A percentile compares a stretch with the other conserved stretches of the same genome.
Conservation (phyloP, 2,329 filamentous ascomycete species). For the Monosporascus ibericus region DNA sequence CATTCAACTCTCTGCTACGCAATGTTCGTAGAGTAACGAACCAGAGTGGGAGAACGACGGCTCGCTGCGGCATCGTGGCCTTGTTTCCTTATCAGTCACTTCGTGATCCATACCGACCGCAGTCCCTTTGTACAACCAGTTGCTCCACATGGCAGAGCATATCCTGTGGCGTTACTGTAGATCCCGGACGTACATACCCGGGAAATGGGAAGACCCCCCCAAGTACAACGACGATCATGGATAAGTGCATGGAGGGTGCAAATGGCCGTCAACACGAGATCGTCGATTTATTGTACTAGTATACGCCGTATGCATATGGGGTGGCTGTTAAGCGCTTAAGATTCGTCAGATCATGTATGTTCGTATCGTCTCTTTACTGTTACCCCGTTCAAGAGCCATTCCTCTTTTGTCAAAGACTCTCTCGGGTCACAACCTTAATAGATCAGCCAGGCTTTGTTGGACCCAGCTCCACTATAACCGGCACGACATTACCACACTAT, state of each 20-base stretch:
- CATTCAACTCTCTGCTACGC: too few relatives aligned
- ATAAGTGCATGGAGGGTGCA: conserved; percentile 19
- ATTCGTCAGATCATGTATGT: too few relatives aligned
- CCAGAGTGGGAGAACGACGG: conserved; percentile 14
- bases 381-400: too few relatives aligned
- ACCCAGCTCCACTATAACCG: too few relatives aligned
- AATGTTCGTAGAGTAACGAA: not conserved
- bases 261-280: conserved; percentile 14
- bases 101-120: not conserved
- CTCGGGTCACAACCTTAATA: too few relatives aligned
- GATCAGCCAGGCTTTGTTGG: too few relatives aligned
- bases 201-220: conserved; percentile 17
- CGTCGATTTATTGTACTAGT: conserved; percentile 2
- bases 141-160: conserved; percentile 7
- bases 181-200: conserved; percentile 15
- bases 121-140: not conserved
- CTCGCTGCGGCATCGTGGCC: conserved; percentile 20
- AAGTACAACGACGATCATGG: conserved; percentile 14
- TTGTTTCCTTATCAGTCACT: conserved; percentile 9
- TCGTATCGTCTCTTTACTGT: too few relatives aligned
- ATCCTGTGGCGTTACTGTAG: conserved; percentile 12
- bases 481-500: too few relatives aligned
- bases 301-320: not conserved
- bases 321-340: not conserved
- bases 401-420: too few relatives aligned